Evolutionary conservation across 805 yeast species (phyloP).

Genomic region (Nakazawaea laoshanensis): DNA sequence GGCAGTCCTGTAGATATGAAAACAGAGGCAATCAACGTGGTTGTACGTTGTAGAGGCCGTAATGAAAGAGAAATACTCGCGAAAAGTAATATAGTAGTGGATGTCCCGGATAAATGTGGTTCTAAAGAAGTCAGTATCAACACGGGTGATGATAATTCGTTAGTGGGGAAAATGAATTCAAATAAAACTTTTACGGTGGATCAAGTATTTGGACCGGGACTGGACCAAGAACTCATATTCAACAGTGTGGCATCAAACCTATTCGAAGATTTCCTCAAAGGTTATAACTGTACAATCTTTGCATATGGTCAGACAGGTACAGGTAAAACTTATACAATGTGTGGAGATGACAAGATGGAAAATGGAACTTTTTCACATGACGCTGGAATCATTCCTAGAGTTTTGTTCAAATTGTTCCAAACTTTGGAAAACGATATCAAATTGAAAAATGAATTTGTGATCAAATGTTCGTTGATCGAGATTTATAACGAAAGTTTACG

Average conservation of each 20-base stretch:
- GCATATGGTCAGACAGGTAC: slow-evolving; percentile 60
- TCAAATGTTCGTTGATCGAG: slow-evolving; percentile 47
- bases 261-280: slow-evolving; percentile 38
- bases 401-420: slow-evolving; percentile 32
- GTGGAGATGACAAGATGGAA: slow-evolving; percentile 29
- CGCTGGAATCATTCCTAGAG: slow-evolving; percentile 45
- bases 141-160: slow-evolving; percentile 17
- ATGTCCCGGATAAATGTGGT: slow-evolving; percentile 28
- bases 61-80: slow-evolving; percentile 32
- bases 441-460: slow-evolving; percentile 23
- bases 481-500: slow-evolving; percentile 38
- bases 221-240: slow-evolving; percentile 39
- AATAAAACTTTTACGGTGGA: slow-evolving; percentile 40
- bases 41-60: slow-evolving; percentile 47
- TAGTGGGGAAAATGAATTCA: slow-evolving; percentile 17
- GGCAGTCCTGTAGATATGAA: no score
- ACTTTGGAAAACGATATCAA: slow-evolving; percentile 13
- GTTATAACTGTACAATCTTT: slow-evolving; percentile 46
- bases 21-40: slow-evolving; percentile 35
- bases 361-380: slow-evolving; percentile 18
- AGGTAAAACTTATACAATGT: slow-evolving; percentile 56
- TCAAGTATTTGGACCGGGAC: slow-evolving; percentile 45
- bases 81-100: slow-evolving; percentile 39
- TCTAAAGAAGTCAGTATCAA: slow-evolving; percentile 17
- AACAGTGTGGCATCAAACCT: slow-evolving; percentile 37